A percentile compares a stretch with the other conserved stretches of the same genome.
Evolutionary conservation across 805 yeast genomes (phyloP).

Genomic region (Teunomyces stri): DNA sequence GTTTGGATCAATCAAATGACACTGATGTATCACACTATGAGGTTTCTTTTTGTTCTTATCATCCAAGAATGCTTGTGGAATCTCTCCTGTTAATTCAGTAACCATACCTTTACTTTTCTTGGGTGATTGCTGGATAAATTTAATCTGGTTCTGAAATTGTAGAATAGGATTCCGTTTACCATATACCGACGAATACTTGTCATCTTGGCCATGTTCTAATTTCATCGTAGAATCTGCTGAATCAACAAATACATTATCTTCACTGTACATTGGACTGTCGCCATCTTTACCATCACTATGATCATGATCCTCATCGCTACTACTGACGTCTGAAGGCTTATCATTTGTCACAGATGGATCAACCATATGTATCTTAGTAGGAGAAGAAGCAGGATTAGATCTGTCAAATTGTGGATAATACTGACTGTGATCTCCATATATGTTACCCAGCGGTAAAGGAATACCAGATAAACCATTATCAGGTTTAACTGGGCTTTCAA

Average conservation of each 20-base stretch:
- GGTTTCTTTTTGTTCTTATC: constrained; percentile 15
- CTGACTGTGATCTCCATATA: neutral
- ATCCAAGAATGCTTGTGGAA: constrained; percentile 1
- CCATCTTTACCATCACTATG: constrained; percentile 1
- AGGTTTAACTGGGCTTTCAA: too few relatives aligned
- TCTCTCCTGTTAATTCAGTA: neutral
- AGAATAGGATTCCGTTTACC: neutral
- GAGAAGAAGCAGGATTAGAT: neutral
- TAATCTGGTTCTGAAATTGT: constrained; percentile 8
- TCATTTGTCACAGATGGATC: constrained; percentile 8
- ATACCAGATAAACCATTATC: neutral
- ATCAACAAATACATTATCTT: neutral
- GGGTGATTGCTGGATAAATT: constrained; percentile 9
- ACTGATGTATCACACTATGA: constrained; percentile 36
- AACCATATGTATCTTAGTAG: neutral
- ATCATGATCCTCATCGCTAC: constrained; percentile 13
- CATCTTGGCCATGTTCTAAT: neutral
- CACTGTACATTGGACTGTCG: neutral
- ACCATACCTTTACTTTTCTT: neutral
- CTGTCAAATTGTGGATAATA: neutral
- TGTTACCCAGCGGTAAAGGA: neutral
- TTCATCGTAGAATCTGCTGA: neutral
- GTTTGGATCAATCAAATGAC: constrained; percentile 36
- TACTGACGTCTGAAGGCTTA: constrained; percentile 14
- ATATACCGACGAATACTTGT: neutral